Percentiles rank a stretch among this genome's conserved stretches.
These are phyloP conservation scores for Phialophora expanda DNA, from an alignment of 2,329 filamentous ascomycete species.

Conservation along the genomic window DNA sequence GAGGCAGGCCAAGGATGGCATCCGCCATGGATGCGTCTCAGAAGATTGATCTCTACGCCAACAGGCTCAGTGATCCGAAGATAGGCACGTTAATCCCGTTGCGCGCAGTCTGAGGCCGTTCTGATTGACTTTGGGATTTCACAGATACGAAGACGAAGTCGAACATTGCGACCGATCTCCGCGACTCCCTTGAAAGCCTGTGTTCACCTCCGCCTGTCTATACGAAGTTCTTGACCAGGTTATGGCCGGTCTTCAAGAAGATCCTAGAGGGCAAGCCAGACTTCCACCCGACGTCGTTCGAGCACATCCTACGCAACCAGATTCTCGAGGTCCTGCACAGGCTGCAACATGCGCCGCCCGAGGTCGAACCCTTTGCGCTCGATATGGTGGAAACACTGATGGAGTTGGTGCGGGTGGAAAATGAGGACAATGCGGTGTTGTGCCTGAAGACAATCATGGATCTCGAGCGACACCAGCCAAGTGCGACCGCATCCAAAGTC, in stretches of 20 bases:
- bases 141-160: slow-evolving; percentile 81
- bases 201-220: slow-evolving; percentile 82
- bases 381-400: slow-evolving; percentile 91
- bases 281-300: slow-evolving; percentile 86
- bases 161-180: slow-evolving; percentile 81
- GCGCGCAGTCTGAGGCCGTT: slow-evolving; percentile 12
- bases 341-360: slow-evolving; percentile 73
- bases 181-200: slow-evolving; percentile 83
- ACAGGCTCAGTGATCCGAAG: slow-evolving; percentile 55
- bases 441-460: slow-evolving; percentile 99
- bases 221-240: slow-evolving; percentile 77
- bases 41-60: slow-evolving; percentile 56
- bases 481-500: slow-evolving; percentile 78
- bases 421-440: slow-evolving; percentile 97
- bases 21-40: slow-evolving; percentile 38
- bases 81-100: slow-evolving; percentile 48
- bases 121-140: slow-evolving; percentile 18
- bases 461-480: slow-evolving; percentile 89
- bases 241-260: slow-evolving; percentile 87
- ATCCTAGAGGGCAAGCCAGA: slow-evolving; percentile 85
- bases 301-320: slow-evolving; percentile 93
- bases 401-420: slow-evolving; percentile 85
- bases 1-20: slow-evolving; percentile 14
- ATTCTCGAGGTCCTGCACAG: slow-evolving; percentile 94
- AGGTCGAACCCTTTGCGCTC: slow-evolving; percentile 86